Evolutionary conservation across 208 protist genomes (phyloP).

Genomic region (Naegleria lovaniensis): DNA sequence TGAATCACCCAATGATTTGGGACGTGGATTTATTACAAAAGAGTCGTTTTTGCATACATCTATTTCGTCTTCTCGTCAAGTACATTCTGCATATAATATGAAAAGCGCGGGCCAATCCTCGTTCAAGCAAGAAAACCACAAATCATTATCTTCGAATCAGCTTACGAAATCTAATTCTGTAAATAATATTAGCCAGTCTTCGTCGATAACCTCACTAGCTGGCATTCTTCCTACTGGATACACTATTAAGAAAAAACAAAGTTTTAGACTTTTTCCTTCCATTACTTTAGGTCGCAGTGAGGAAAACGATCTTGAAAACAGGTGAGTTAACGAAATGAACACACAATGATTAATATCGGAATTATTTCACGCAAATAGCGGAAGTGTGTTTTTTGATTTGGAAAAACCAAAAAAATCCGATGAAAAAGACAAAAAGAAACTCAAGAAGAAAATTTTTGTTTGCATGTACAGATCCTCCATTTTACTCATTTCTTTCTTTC

Average conservation of each 20-base stretch:
- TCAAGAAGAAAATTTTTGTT: not conserved
- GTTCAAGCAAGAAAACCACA: not conserved
- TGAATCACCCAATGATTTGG: not conserved
- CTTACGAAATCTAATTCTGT: not conserved
- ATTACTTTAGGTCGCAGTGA: not conserved
- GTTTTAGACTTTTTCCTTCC: not conserved
- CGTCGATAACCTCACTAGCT: not conserved
- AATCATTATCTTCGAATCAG: not conserved
- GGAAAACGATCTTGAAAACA: not conserved
- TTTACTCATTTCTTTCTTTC: not conserved
- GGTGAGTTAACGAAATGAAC: not conserved
- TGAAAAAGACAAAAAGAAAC: not conserved
- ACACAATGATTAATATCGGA: too few relatives aligned
- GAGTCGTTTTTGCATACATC: not conserved
- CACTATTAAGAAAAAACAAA: not conserved
- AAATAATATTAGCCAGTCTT: not conserved
- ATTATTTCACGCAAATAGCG: not conserved
- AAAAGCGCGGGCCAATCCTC: not conserved
- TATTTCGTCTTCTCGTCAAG: not conserved
- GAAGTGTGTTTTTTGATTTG: slow-evolving; percentile 2
- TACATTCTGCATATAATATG: not conserved
- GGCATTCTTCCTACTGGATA: not conserved
- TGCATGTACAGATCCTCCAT: not conserved
- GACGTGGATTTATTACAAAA: not conserved
- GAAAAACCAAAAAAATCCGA: not conserved